Evolutionary conservation across 2,329 filamentous ascomycete genomes (phyloP), one percentile per base, ranked within the genome.

Genomic region (Botrytis deweyae): DNA sequence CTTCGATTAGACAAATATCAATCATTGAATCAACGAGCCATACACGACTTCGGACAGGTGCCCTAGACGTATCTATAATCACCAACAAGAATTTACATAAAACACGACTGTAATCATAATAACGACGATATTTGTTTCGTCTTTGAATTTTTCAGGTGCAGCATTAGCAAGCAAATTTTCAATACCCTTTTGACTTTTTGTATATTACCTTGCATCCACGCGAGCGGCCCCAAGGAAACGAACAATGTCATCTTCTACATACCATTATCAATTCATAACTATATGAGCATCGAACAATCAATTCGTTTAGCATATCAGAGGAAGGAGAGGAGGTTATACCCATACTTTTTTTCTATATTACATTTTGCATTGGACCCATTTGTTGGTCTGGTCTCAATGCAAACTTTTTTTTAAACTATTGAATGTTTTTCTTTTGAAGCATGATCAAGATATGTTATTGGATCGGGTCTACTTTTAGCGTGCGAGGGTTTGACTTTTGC

Each of bases 41-140:
- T 73, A 70, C n/a, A 77, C 73, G 74, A 75, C 77, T 77, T 75
- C 75, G 78, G 77, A 77, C 78, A 73, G 78, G 78, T 64, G 76
- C 78, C 77, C 73, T 66, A 70, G 74, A 72, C 70, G 71, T 74
- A 40, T 46, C 29, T 40, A 38, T 69, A 61, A 68, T 67, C 18
- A 29, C 14, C 44, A 62, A 42, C 33, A 44, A 36, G 14, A 70
- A 52, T 9, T 70, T 18, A 70, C 66, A 73, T 38, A 73, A 25
- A 44, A 63, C 29, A 64, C 58, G 46, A 73, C 38, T 73, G 44
- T 73, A 73, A 73, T 73, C 44, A 71, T 74, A 73, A 73, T 74
- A 59, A 55, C 55, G 58, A 63, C 40, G 42, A 52, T n/a, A 29
- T 58, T 20, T 25, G 18, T 29, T 36, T 61, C 44, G 6, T n/a